A percentile compares a stretch with the other conserved stretches of the same genome.
Evolutionary conservation across 306 rosid genomes (phyloP).

Genomic region (Potentilla sterilis): DNA sequence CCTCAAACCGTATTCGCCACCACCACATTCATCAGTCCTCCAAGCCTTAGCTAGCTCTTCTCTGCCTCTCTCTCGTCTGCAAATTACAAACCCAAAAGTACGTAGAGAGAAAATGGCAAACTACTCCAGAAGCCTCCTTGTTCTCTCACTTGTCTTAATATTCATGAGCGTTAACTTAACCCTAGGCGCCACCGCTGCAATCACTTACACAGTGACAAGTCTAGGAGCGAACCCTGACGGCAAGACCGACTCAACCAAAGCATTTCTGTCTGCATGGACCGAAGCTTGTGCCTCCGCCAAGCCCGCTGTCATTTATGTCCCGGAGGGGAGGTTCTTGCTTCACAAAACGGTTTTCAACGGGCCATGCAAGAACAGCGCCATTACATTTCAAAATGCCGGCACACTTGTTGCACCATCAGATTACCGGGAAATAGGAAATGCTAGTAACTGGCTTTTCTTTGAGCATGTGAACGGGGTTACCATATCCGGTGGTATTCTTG

Average conservation of each 20-base stretch:
- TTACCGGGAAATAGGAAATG: constrained; percentile 33
- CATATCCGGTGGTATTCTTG: constrained; percentile 42
- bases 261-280: constrained; percentile 36
- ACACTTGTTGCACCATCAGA: constrained; percentile 44
- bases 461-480: constrained; percentile 37
- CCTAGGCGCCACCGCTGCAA: neutral
- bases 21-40: neutral
- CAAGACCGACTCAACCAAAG: constrained; percentile 30
- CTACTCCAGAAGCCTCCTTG: constrained; percentile 1
- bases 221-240: constrained; percentile 40
- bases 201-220: constrained; percentile 22
- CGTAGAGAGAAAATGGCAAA: constrained; percentile 16
- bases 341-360: constrained; percentile 34
- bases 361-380: constrained; percentile 35
- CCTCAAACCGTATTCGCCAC: constrained; percentile 16
- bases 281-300: constrained; percentile 35
- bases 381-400: constrained; percentile 36
- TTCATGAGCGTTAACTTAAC: neutral
- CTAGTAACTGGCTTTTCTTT: constrained; percentile 37
- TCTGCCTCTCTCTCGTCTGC: neutral
- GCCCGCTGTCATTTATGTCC: constrained; percentile 43
- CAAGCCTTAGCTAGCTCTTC: neutral
- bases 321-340: constrained; percentile 41
- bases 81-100: no score
- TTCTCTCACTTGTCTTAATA: neutral